Evolutionary conservation across 805 yeast species (phyloP), one percentile per base, ranked within the genome.

Genomic region (Kodamaea neixiangensis): DNA sequence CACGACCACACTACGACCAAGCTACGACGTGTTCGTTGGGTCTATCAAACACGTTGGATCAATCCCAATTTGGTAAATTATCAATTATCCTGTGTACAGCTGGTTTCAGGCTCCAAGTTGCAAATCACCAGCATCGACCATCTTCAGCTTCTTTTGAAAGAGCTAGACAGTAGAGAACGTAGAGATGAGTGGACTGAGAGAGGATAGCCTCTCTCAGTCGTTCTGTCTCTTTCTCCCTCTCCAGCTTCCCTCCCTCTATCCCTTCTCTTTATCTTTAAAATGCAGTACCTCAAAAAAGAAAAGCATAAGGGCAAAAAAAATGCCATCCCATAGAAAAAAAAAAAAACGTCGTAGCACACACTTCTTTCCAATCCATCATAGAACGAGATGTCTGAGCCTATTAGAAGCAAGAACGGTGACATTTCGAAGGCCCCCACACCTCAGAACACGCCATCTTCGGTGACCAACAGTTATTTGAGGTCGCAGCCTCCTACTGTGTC

Each of bases 351-450:
- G 17, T 40, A n/a, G 14, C 33, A 13, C 15, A 6, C 21, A 19
- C 15, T 40, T 20, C 33, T 40, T 40, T 22, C 31, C 11, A 40
- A 20, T 35, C 19, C 19, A 39, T 39, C 42, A 39, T 15, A 15
- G 10, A 20, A 13, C 44, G 22, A 18, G 48, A 90, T 91, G 97
- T 82, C 93, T 45, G 93, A 86, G 71, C 97, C 97, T 38, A 91
- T 91, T 71, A 87, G 86, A 76, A 68, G 70, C 51, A 83, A 83
- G 64, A 65, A 69, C 57, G 87, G 86, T 65, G 89, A 89, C 66
- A 82, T 89, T 58, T 87, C 93, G 56, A 83, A 85, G 62, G 98
- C 99, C 5, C 99, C 99, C 42, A 94, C 99, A 1, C 99, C 99
- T 4, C 99, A 94, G 67, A 94, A 94, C 78, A 94, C 99, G 1